Base-by-base conservation (phyloP, 2,329 filamentous ascomycete genomes). In the Neofusicoccum cordaticola region DNA sequence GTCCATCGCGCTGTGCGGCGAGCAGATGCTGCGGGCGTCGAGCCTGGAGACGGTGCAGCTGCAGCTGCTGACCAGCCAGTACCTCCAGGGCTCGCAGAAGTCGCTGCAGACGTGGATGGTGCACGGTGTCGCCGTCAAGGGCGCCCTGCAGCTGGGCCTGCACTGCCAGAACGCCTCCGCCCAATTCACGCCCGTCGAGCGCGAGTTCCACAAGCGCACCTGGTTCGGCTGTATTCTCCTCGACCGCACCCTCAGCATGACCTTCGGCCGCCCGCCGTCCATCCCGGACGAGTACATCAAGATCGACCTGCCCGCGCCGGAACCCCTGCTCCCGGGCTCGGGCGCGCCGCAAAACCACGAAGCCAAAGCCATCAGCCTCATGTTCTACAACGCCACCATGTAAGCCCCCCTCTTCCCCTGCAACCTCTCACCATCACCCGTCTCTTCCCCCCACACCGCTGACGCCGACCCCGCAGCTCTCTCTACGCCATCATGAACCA, bases 101-200 rank as follows among this genome's bases (percentile, higher is more conserved):
- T 84, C 83, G 0, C 75, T 84, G 2, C 79, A 85, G 62, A 81
- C 84, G 1, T 86, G 84, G 83, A 82, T 78, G 0, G 76, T 82
- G 0, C 84, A 86, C 66, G 84, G 84, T 0, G 74, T 86, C 0
- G 80, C 83, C 0, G 79, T 85, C 2, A 82, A 80, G 65, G 80
- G 81, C 0, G 83, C 84, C 0, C 73, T 83, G 31, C 80, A 84
- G 35, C 72, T 86, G 1, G 84, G 84, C 0, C 70, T 86, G 0
- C 84, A 86, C 65, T 84, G 80, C 0, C 71, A 71, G 2, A 70
- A 79, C 19, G 75, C 78, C 0, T 72, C 75, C 0, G 70, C 68
- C 6, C 66, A 71, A 0, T 80, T 81, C 47, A 68, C 77, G 0
- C 73, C 77, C 0, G 57, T 83, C 0, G 79, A 85, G 45, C 73